A percentile compares a stretch with the other conserved stretches of the same genome.
These are phyloP conservation scores for Phycomyces blakesleeanus DNA, from an alignment of 192 early-diverging fungal genomes.

Conservation along the genomic window DNA sequence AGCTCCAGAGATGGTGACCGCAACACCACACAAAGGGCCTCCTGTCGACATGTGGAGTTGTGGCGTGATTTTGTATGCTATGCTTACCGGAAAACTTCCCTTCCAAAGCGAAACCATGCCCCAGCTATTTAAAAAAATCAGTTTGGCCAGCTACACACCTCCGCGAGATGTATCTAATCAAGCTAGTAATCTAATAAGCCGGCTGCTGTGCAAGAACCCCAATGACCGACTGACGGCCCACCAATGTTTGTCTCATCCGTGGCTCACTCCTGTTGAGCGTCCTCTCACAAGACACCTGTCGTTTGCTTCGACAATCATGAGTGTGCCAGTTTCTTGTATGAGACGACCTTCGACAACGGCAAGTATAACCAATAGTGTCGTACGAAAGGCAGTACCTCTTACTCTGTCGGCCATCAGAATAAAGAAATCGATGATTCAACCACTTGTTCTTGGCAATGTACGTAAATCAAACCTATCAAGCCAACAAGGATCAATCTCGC, in stretches of 20 bases:
- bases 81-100: conserved; percentile 56
- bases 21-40: conserved; percentile 55
- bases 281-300: background rate
- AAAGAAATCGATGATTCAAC: too few relatives aligned
- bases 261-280: conserved; percentile 28
- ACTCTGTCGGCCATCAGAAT: too few relatives aligned
- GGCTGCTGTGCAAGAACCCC: conserved; percentile 50
- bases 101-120: conserved; percentile 57
- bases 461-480: too few relatives aligned
- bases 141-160: conserved; percentile 48
- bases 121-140: conserved; percentile 58
- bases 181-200: conserved; percentile 46
- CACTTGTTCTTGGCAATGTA: too few relatives aligned
- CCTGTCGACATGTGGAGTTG: conserved; percentile 58
- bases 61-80: conserved; percentile 58
- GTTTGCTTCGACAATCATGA: too few relatives aligned
- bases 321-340: too few relatives aligned
- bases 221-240: conserved; percentile 52
- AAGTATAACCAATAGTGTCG: too few relatives aligned
- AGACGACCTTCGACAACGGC: too few relatives aligned
- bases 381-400: too few relatives aligned
- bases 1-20: conserved; percentile 64
- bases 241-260: conserved; percentile 50
- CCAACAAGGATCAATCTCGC: too few relatives aligned
- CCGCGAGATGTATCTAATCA: conserved; percentile 38